These are phyloP conservation scores for Nicotiana undulata DNA, from an alignment of 257 asterid species.

Conservation along the genomic window DNA sequence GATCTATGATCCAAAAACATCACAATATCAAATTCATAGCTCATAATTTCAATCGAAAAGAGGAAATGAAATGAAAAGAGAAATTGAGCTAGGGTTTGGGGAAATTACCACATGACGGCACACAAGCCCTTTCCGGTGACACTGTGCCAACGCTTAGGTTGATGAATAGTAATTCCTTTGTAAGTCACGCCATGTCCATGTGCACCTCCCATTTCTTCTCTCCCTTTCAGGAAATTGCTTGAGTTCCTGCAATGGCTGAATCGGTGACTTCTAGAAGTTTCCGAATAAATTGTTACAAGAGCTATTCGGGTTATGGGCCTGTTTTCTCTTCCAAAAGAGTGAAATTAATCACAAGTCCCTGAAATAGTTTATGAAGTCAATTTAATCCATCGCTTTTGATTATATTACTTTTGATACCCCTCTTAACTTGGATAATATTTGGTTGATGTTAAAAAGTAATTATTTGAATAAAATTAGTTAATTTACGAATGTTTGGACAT, in stretches of 20 bases:
- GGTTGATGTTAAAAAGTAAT: no score
- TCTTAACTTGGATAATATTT: no score
- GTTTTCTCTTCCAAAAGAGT: background rate
- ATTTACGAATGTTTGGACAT: no score
- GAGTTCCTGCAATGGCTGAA: background rate
- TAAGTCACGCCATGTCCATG: slow-evolving; percentile 54
- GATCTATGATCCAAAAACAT: background rate
- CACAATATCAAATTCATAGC: background rate
- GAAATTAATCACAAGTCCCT: background rate
- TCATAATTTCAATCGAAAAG: background rate
- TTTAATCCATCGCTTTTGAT: background rate
- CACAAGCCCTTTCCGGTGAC: slow-evolving; percentile 92
- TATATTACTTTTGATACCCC: background rate
- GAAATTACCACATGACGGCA: slow-evolving; percentile 80
- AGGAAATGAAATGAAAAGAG: background rate
- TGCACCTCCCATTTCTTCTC: slow-evolving; percentile 51
- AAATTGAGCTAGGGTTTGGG: background rate
- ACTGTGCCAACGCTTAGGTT: slow-evolving; percentile 85
- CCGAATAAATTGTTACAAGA: background rate
- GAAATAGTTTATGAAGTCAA: background rate
- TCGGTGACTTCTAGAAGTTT: background rate
- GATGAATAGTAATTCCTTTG: slow-evolving; percentile 71
- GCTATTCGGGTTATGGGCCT: background rate
- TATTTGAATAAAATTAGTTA: no score
- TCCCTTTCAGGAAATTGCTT: background rate